phyloP scores from a whole-genome alignment of 2,329 filamentous ascomycete genomes.

The Trichoderma sp. region DNA sequence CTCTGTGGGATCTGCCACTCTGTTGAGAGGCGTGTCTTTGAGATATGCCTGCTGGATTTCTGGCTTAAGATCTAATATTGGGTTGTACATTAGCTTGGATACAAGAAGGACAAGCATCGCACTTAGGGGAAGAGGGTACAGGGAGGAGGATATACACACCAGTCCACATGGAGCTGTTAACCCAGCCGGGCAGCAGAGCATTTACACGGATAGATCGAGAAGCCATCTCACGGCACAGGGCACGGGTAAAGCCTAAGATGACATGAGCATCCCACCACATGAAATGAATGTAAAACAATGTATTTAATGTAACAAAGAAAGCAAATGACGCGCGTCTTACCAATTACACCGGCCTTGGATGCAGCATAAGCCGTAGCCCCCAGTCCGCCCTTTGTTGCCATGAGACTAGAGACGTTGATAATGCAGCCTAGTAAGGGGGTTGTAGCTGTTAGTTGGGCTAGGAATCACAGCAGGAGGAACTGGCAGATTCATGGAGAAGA shows the following conservation, averaged over 20 bases:
- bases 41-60: constrained; percentile 39
- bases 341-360: constrained; percentile 75
- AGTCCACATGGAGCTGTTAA: constrained; percentile 75
- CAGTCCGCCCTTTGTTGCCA: constrained; percentile 64
- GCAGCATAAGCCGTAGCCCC: constrained; percentile 75
- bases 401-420: constrained; percentile 76
- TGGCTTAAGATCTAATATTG: constrained; percentile 36
- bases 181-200: constrained; percentile 77
- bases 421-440: constrained; percentile 56
- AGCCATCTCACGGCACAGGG: constrained; percentile 61
- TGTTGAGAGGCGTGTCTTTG: constrained; percentile 57
- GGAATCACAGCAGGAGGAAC: not conserved
- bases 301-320: constrained; percentile 10
- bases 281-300: constrained; percentile 20
- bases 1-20: constrained; percentile 67
- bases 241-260: constrained; percentile 61
- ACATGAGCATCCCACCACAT: constrained; percentile 3
- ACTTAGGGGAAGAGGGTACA: constrained; percentile 6
- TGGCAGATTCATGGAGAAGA: not conserved
- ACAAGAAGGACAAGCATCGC: not conserved
- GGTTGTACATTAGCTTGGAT: constrained; percentile 40
- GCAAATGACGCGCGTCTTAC: constrained; percentile 38
- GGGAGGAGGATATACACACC: constrained; percentile 45
- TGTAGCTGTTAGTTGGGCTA: not conserved
- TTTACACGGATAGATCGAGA: constrained; percentile 68